Evolutionary conservation across 2,329 filamentous ascomycete species (phyloP), one percentile per base, ranked within the genome.

Genomic region (Escovopsis sp.): DNA sequence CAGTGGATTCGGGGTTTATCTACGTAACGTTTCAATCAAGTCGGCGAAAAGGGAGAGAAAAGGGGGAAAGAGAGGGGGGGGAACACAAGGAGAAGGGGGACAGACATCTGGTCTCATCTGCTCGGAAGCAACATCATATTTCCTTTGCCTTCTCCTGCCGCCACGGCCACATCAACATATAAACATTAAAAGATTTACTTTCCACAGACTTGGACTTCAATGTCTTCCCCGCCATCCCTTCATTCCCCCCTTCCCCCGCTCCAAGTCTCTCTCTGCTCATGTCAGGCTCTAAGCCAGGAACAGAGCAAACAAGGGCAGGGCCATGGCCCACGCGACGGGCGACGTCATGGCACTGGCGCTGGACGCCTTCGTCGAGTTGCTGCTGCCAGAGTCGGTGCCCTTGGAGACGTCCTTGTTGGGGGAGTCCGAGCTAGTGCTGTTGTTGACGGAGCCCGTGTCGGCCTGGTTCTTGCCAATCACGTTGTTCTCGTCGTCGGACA

Each of bases 401-500:
- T 46, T 51, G 41, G 39, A 48, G 39, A 47, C 48, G 29, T 47
- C 44, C 12, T 47, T 30, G 15, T 42, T 35, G 36, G 41, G 41
- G 7, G 49, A 49, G 37, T 47, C 51, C 14, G 52, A 46, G 27
- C 39, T 50, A 6, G 20, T 20, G 34, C 43, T 35, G 34, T 44
- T 35, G 16, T 40, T 47, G 29, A 42, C 45, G 41, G 51, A 57
- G 41, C 57, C 57, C 32, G 59, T 64, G 35, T 57, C 48, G 40
- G 55, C 54, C 13, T 51, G 53, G 56, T 68, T 69, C 50, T 57
- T 63, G 50, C 67, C 67, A 11, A 61, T 57, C 48, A 57, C 56
- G 60, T 73, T 73, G 51, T 60, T 59, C 42, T 63, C 57, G 43
- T 68, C 58, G 33, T 65, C 57, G n/a, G 51, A 46, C 2, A 72